Base-by-base conservation (phyloP, 139 green algal species). In the Micractinium sp. region DNA sequence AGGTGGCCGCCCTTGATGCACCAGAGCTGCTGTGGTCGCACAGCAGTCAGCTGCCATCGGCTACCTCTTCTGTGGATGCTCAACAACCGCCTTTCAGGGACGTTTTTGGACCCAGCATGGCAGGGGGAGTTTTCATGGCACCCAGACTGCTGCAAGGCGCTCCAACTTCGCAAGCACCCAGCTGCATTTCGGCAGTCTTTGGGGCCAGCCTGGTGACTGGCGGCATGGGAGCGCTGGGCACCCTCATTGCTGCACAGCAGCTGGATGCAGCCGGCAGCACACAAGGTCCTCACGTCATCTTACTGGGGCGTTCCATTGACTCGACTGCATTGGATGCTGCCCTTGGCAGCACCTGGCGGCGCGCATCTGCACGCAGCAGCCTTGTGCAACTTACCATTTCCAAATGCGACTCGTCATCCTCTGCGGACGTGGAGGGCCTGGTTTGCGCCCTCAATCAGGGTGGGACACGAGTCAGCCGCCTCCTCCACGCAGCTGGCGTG, bases 401-500 rank as follows among this genome's bases (percentile, higher is more conserved):
- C 19, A 47, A 47, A 19, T 92, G 92, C 38, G 91, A 94, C 61
- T 78, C 80, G 0, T 38, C 87, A 22, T 73, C 25, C 16, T 56
- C 81, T 14, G 85, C 80, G 14, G 92, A 92, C 31, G 36, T 60
- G 25, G 87, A 82, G 27, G 87, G 38, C 27, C 63, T 76, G 84
- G 36, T 38, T 19, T 25, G n/a, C 3, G 27, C 27, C 2, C 18
- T 77, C 27, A 14, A 35, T 2, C 2, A 12, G 3, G 31, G 39
- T 53, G 36, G 78, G 31, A 9, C 22, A 9, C 16, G 12, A 0
- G n/a, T 91, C 9, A 15, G 31, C 7, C 66, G 22, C n/a, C 41
- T 97, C 33, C 36, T 97, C 2, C 95, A 96, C 86, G 94, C 95
- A 9, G 94, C 93, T 16, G 95, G 95, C 15, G 95, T 96, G 33